A percentile compares a stretch with the other conserved stretches of the same genome.
Conservation (phyloP, 2,329 filamentous ascomycete species). For the Exophiala sp. region DNA sequence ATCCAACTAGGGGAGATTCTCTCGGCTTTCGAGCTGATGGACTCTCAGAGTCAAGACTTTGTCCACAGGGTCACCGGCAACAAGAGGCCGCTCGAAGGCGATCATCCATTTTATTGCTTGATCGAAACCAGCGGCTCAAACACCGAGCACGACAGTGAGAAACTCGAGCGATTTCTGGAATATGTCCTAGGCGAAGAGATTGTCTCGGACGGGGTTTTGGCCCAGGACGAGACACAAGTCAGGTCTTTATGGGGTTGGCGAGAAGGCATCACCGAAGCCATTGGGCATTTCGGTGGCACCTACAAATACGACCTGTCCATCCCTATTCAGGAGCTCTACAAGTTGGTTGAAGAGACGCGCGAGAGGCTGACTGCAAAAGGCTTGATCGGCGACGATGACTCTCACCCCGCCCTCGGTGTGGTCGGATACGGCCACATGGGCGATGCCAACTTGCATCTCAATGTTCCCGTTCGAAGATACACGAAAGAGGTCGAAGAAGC, state of each 20-base stretch:
- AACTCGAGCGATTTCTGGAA: constrained; percentile 85
- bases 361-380: constrained; percentile 66
- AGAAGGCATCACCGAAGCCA: constrained; percentile 83
- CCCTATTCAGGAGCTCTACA: constrained; percentile 78
- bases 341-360: constrained; percentile 77
- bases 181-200: constrained; percentile 84
- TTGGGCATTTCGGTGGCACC: constrained; percentile 85
- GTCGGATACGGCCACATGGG: constrained; percentile 98
- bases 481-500: constrained; percentile 79
- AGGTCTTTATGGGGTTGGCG: constrained; percentile 83
- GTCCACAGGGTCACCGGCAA: constrained; percentile 69
- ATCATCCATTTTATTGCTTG: constrained; percentile 91
- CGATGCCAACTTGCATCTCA: constrained; percentile 90
- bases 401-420: constrained; percentile 77
- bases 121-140: constrained; percentile 96
- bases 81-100: constrained; percentile 71
- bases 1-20: constrained; percentile 86
- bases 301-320: constrained; percentile 99
- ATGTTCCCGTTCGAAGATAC: constrained; percentile 75
- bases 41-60: constrained; percentile 70
- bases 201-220: constrained; percentile 81
- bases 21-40: constrained; percentile 97
- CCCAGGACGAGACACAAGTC: constrained; percentile 87
- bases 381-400: constrained; percentile 68
- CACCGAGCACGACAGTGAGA: constrained; percentile 84